These are phyloP conservation scores for Colletotrichum phormii DNA, from an alignment of 2,329 filamentous ascomycete genomes.

Conservation along the genomic window DNA sequence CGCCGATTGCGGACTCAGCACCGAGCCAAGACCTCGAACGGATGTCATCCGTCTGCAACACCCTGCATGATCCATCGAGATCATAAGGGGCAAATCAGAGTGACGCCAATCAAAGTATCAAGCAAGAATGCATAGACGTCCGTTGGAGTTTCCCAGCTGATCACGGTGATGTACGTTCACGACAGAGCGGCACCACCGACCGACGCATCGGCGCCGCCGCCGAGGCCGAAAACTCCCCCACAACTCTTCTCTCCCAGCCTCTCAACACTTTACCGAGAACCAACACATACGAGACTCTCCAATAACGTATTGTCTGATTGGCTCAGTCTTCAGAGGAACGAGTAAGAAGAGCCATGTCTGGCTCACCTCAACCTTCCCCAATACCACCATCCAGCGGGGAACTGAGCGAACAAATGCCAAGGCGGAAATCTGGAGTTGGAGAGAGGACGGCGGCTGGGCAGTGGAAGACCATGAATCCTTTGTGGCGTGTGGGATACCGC, in stretches of 20 bases:
- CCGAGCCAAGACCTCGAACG: background rate
- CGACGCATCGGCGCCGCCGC: slow-evolving; percentile 15
- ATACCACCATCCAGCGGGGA: background rate
- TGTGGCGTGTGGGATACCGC: background rate
- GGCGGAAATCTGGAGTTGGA: background rate
- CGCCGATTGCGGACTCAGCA: background rate
- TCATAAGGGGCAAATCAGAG: background rate
- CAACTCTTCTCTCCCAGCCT: background rate
- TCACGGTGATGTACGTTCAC: background rate
- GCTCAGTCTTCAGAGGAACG: background rate
- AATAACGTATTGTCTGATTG: background rate
- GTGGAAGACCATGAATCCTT: background rate
- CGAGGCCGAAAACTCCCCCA: slow-evolving; percentile 16
- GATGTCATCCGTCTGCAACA: background rate
- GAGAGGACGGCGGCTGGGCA: background rate
- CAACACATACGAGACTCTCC: background rate
- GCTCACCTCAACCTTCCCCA: background rate
- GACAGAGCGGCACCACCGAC: background rate
- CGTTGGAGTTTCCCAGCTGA: background rate
- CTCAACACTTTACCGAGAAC: slow-evolving; percentile 12
- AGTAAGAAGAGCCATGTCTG: background rate
- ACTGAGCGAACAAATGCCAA: no score
- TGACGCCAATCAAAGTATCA: no score
- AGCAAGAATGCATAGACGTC: no score
- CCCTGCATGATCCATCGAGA: background rate